phyloP scores from a whole-genome alignment of 2,329 filamentous ascomycete genomes.

The Colletotrichum eleusines region DNA sequence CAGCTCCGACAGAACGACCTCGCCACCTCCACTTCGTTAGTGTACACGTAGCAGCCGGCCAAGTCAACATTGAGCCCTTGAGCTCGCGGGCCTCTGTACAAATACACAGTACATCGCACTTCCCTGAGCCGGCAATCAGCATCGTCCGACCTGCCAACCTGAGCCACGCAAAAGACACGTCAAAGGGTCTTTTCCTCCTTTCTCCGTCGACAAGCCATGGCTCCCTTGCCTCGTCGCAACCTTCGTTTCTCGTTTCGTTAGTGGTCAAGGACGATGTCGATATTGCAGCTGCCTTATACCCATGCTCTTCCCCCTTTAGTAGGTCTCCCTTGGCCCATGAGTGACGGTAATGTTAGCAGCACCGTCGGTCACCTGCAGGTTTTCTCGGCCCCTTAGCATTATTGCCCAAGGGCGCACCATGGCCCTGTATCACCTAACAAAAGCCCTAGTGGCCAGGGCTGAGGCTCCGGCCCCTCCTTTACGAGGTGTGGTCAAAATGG shows the following conservation, averaged over 20 bases:
- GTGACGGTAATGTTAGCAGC: constrained; percentile 22
- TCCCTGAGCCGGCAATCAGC: constrained; percentile 7
- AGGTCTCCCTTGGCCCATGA: constrained; percentile 19
- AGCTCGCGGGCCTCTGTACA: background rate
- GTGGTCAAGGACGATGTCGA: constrained; percentile 20
- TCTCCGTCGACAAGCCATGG: constrained; percentile 17
- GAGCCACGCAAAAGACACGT: constrained; percentile 31
- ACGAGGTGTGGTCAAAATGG: constrained; percentile 19
- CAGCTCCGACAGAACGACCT: background rate
- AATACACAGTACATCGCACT: background rate
- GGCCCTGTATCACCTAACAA: constrained; percentile 9
- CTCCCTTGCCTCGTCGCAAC: constrained; percentile 22
- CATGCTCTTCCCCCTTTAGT: background rate
- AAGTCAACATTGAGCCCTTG: background rate
- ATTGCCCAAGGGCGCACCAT: background rate
- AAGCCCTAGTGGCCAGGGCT: constrained; percentile 23
- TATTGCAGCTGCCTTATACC: constrained; percentile 15
- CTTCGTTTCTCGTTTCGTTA: background rate
- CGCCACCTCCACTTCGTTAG: background rate
- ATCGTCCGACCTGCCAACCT: constrained; percentile 19
- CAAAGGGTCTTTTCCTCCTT: constrained; percentile 7
- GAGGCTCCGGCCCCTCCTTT: constrained; percentile 24
- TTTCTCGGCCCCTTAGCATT: background rate
- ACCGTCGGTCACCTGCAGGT: constrained; percentile 2
- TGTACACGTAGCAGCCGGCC: background rate